Percentiles rank a stretch among this genome's conserved stretches.
Evolutionary conservation across 257 asterid species (phyloP).

Genomic region (Rubia yunnanensis): DNA sequence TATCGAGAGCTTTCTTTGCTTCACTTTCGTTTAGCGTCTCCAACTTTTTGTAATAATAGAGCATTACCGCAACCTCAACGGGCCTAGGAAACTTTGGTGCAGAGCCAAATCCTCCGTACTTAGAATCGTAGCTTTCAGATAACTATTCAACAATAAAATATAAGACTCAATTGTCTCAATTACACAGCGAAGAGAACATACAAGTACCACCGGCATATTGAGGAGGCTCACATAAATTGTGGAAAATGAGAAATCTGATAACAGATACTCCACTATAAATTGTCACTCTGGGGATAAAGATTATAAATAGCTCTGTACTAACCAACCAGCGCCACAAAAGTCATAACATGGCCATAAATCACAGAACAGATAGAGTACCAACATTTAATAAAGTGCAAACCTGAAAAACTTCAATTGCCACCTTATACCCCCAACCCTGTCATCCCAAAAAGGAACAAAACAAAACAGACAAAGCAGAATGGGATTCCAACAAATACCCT

Average conservation of each 20-base stretch:
- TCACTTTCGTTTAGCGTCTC: conserved; percentile 44
- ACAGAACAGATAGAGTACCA: not conserved
- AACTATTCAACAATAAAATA: conserved; percentile 29
- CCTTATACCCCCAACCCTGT: not conserved
- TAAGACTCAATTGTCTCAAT: conserved; percentile 5
- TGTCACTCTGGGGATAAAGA: not conserved
- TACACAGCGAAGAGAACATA: not conserved
- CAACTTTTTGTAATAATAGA: conserved; percentile 63
- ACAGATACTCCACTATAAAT: not conserved
- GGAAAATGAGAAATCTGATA: not conserved
- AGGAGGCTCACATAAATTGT: not conserved
- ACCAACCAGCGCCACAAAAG: not conserved
- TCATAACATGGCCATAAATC: not conserved
- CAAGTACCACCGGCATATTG: not conserved
- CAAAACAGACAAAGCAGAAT: not conserved
- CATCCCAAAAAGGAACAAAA: not conserved
- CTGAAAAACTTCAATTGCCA: too few relatives aligned
- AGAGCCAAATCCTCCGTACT: conserved; percentile 86
- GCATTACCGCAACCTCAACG: conserved; percentile 84
- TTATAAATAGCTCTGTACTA: too few relatives aligned
- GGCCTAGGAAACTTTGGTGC: conserved; percentile 99
- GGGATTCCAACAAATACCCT: conserved; percentile 33
- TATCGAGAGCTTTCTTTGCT: conserved; percentile 50
- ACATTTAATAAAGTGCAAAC: not conserved
- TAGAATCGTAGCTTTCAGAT: conserved; percentile 59